phyloP scores from a whole-genome alignment of 441 rosid genomes.

The Raphanus hybrid region DNA sequence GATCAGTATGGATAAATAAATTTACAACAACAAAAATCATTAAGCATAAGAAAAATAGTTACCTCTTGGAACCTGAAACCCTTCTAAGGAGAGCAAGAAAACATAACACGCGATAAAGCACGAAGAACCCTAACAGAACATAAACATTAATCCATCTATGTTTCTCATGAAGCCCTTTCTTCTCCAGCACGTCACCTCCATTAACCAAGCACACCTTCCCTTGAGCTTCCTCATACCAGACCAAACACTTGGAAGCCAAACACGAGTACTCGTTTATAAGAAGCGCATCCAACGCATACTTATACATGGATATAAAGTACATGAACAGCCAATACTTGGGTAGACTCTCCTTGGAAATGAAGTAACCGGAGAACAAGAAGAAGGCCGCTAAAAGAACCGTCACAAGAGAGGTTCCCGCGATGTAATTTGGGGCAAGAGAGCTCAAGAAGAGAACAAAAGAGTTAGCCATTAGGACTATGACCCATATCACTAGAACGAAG shows the following conservation, averaged over 20 bases:
- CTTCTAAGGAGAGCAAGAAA: conserved; percentile 72
- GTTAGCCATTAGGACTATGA: no score
- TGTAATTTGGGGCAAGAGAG: no score
- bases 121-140: conserved; percentile 76
- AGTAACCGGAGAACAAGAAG: conserved; percentile 94
- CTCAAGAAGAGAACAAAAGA: no score
- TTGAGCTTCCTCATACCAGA: conserved; percentile 48
- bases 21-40: background rate
- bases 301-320: conserved; percentile 91
- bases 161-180: conserved; percentile 65
- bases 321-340: conserved; percentile 93
- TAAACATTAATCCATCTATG: conserved; percentile 76
- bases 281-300: conserved; percentile 82
- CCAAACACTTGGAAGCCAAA: conserved; percentile 64
- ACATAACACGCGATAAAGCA: conserved; percentile 79
- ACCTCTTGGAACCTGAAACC: conserved; percentile 71
- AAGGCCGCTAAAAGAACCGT: conserved; percentile 43
- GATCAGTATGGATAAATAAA: background rate
- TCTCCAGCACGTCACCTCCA: conserved; percentile 72
- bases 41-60: conserved; percentile 9
- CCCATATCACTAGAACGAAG: no score
- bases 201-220: conserved; percentile 60
- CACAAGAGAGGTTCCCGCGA: no score
- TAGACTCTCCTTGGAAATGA: conserved; percentile 72
- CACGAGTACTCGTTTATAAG: conserved; percentile 90